phyloP scores from a whole-genome alignment of 441 rosid genomes.

The Jatropha podagrica region DNA sequence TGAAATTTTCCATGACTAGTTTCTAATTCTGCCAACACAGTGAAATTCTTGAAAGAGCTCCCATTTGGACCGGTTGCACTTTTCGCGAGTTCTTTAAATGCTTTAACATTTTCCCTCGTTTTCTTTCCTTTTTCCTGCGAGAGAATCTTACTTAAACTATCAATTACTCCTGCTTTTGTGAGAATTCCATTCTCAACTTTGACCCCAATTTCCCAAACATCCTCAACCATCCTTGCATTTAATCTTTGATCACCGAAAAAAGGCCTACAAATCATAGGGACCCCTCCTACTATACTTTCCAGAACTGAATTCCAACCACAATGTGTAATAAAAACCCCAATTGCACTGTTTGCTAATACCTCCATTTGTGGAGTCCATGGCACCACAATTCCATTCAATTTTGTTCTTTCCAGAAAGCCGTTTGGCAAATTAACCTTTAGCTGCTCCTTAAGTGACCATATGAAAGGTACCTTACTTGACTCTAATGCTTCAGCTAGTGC shows the following conservation, averaged over 20 bases:
- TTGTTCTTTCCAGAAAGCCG: constrained; percentile 36
- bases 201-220: constrained; percentile 30
- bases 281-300: constrained; percentile 17
- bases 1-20: not conserved
- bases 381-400: constrained; percentile 26
- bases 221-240: constrained; percentile 26
- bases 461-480: constrained; percentile 25
- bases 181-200: constrained; percentile 24
- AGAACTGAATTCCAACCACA: constrained; percentile 13
- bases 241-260: constrained; percentile 12
- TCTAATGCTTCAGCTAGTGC: constrained; percentile 34
- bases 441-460: constrained; percentile 44
- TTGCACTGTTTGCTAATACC: not conserved
- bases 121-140: constrained; percentile 23
- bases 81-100: constrained; percentile 11
- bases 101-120: constrained; percentile 20
- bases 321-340: constrained; percentile 13
- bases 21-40: constrained; percentile 3
- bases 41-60: constrained; percentile 25
- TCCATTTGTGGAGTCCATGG: constrained; percentile 6
- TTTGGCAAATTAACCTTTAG: constrained; percentile 10
- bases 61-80: constrained; percentile 23
- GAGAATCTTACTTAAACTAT: constrained; percentile 14
- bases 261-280: constrained; percentile 20
- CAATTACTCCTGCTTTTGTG: constrained; percentile 22